Conservation (phyloP, 2,329 filamentous ascomycete species). For the Pseudocercospora pini-densiflorae region DNA sequence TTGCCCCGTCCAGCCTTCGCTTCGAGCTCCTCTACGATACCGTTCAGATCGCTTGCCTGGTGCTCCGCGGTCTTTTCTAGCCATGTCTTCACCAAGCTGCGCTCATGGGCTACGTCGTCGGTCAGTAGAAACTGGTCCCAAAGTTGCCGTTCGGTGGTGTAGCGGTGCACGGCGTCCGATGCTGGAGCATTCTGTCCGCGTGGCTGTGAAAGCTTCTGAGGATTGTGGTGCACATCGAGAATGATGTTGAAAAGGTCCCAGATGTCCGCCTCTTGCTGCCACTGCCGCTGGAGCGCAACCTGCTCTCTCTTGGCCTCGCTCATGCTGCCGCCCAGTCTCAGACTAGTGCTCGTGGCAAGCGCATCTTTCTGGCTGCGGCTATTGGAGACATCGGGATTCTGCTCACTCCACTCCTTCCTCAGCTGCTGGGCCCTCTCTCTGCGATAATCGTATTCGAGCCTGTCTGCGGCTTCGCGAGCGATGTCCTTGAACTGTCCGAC, state of each 20-base stretch:
- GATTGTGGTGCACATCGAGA: conserved; percentile 67
- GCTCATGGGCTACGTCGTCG: conserved; percentile 76
- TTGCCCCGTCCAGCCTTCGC: conserved; percentile 70
- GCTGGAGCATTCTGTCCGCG: conserved; percentile 37
- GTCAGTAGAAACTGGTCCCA: conserved; percentile 76
- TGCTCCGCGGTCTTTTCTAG: conserved; percentile 75
- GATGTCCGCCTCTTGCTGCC: conserved; percentile 84
- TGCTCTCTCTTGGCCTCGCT: conserved; percentile 39
- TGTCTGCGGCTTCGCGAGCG: conserved; percentile 54
- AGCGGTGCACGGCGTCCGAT: conserved; percentile 47
- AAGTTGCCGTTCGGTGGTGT: conserved; percentile 64
- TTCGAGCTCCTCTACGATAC: conserved; percentile 71
- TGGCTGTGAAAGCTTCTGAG: conserved; percentile 21
- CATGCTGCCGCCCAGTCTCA: conserved; percentile 15
- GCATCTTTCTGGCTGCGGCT: conserved; percentile 17
- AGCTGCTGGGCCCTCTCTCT: conserved; percentile 45
- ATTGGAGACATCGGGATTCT: conserved; percentile 1
- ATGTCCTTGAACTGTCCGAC: conserved; percentile 53
- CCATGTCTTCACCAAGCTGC: conserved; percentile 82
- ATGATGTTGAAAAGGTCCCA: conserved; percentile 85
- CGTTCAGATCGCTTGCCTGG: conserved; percentile 72
- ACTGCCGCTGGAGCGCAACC: conserved; percentile 61
- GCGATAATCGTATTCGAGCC: conserved; percentile 51
- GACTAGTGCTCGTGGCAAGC: conserved; percentile 23
- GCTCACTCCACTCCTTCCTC: conserved; percentile 41